Conservation (phyloP, 2,329 filamentous ascomycete genomes). For the Chaetomiaceae sp. region DNA sequence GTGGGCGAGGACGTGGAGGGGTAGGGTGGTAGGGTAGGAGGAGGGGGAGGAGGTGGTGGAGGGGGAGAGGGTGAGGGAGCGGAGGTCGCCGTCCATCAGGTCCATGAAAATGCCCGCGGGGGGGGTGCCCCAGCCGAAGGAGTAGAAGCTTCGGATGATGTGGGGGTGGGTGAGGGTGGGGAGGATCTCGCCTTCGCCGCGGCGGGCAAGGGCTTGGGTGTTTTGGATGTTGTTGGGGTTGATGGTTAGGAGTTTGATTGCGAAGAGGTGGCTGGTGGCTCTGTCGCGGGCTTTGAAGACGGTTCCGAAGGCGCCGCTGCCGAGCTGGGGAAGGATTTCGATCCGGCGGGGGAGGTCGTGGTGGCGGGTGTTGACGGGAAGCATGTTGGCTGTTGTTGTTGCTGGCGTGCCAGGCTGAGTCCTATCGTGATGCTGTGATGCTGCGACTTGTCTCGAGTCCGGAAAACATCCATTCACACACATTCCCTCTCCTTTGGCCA, state of each 20-base stretch:
- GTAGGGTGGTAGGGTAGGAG: no score
- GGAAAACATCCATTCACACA: no score
- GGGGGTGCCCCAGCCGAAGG: slow-evolving; percentile 2
- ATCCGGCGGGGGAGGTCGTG: no score
- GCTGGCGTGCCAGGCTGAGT: no score
- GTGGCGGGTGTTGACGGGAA: no score
- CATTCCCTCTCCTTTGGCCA: no score
- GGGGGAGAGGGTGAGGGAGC: not conserved
- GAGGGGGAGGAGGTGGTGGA: not conserved
- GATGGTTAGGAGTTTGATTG: not conserved
- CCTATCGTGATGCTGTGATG: no score
- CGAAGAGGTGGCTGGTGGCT: not conserved
- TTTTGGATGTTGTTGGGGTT: no score
- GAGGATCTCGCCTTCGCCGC: not conserved
- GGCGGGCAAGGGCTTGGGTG: not conserved
- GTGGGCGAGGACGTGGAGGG: not conserved
- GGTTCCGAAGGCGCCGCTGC: not conserved
- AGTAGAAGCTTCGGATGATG: not conserved
- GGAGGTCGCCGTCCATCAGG: slow-evolving; percentile 7
- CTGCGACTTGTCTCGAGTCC: no score
- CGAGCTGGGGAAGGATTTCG: not conserved
- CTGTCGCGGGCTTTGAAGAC: not conserved
- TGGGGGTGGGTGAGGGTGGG: slow-evolving; percentile 6
- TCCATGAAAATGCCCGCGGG: not conserved
- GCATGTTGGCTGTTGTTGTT: no score